Evolutionary conservation across 1,139 yeast species (phyloP).

Genomic region (Protomyces inundatus): DNA sequence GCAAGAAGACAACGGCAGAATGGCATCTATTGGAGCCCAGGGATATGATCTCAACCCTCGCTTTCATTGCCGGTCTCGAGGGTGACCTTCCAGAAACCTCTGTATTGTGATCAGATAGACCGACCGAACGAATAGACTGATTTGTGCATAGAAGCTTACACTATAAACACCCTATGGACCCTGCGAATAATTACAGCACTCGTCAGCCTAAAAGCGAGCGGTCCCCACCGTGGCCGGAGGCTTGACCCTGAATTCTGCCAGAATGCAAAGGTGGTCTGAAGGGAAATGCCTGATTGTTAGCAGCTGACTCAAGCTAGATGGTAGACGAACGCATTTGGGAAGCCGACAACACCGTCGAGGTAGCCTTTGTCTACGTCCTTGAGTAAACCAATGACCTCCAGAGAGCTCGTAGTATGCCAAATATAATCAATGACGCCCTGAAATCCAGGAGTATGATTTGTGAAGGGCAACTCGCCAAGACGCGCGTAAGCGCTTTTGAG

Average conservation of each 20-base stretch:
- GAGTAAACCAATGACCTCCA: slow-evolving; percentile 77
- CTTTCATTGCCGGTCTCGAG: slow-evolving; percentile 17
- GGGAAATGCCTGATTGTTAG: not conserved
- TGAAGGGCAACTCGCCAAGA: slow-evolving; percentile 86
- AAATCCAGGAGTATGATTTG: slow-evolving; percentile 89
- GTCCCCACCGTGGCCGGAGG: slow-evolving; percentile 3
- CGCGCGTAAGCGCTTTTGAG: slow-evolving; percentile 69
- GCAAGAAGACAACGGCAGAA: slow-evolving; percentile 80
- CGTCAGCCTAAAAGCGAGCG: not conserved
- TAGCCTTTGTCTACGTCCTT: slow-evolving; percentile 81
- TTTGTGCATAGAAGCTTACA: not conserved
- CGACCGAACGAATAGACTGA: not conserved
- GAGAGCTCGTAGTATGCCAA: slow-evolving; percentile 78
- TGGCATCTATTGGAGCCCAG: slow-evolving; percentile 82
- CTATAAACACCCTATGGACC: not conserved
- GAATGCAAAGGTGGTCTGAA: slow-evolving; percentile 28
- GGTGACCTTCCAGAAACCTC: not conserved
- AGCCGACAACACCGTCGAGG: slow-evolving; percentile 71
- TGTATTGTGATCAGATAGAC: not conserved
- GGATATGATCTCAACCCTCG: slow-evolving; percentile 47
- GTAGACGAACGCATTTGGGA: slow-evolving; percentile 90
- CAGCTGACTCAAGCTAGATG: slow-evolving; percentile 55
- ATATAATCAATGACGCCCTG: slow-evolving; percentile 91
- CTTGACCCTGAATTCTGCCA: slow-evolving; percentile 30
- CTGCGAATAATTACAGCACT: not conserved